These are phyloP conservation scores for Coniochaeta prunicola DNA, from an alignment of 2,329 filamentous ascomycete species.

Conservation along the genomic window DNA sequence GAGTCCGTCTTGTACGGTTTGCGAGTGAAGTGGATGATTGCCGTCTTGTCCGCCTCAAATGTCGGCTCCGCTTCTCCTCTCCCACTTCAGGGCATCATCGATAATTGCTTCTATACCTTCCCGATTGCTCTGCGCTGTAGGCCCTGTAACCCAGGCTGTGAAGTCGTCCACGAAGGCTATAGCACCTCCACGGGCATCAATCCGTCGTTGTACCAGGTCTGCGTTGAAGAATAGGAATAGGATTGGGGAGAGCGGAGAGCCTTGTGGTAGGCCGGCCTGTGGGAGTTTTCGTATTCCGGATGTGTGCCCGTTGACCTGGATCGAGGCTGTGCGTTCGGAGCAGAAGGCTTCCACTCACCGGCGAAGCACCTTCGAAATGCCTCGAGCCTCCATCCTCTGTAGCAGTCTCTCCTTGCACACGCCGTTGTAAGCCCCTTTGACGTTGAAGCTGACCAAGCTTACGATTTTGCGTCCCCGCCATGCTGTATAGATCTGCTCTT, in stretches of 20 bases:
- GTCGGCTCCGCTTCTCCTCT: constrained; percentile 15
- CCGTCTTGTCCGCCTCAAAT: constrained; percentile 5
- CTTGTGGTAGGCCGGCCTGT: neutral
- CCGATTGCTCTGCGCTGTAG: neutral
- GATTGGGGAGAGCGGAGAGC: constrained; percentile 6
- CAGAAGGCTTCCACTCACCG: neutral
- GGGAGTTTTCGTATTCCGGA: neutral
- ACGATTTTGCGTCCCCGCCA: constrained; percentile 1
- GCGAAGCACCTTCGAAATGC: neutral
- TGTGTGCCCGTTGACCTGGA: neutral
- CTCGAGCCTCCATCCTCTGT: neutral
- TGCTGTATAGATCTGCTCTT: neutral
- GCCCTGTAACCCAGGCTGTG: neutral
- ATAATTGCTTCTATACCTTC: neutral
- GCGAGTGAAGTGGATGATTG: constrained; percentile 9
- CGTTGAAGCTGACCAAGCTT: constrained; percentile 6
- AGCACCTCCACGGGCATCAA: constrained; percentile 17
- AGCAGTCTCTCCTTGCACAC: constrained; percentile 4
- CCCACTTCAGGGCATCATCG: constrained; percentile 13
- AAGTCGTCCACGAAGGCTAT: constrained; percentile 21
- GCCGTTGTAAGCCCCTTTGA: constrained; percentile 6
- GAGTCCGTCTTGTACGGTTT: constrained; percentile 7
- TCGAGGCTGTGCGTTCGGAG: neutral
- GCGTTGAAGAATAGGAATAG: constrained; percentile 26
- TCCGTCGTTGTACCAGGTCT: constrained; percentile 23